A percentile compares a stretch with the other conserved stretches of the same genome.
Conservation (phyloP, 768 basidiomycete genomes). For the Tremella mesenterica region DNA sequence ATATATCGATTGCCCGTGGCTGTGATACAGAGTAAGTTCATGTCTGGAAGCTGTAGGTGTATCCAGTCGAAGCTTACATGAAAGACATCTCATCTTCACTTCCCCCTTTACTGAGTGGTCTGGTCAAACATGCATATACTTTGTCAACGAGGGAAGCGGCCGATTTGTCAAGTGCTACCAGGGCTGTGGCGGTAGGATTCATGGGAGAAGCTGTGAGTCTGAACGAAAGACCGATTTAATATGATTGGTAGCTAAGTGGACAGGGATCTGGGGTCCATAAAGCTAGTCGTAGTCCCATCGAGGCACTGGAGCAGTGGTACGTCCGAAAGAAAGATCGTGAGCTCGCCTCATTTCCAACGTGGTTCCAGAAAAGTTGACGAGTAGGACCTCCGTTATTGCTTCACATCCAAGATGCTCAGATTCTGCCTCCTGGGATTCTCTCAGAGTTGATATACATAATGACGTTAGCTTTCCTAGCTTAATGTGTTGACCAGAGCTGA, state of each 20-base stretch:
- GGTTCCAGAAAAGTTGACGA: not conserved
- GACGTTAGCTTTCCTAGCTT: slow-evolving; percentile 9
- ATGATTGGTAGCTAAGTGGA: not conserved
- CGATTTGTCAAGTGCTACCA: slow-evolving; percentile 16
- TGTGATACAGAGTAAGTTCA: slow-evolving; percentile 28
- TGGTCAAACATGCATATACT: not conserved
- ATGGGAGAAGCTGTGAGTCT: slow-evolving; percentile 21
- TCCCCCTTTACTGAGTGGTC: slow-evolving; percentile 5
- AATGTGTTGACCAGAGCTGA: not conserved
- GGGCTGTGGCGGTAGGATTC: slow-evolving; percentile 18
- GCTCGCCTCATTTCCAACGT: not conserved
- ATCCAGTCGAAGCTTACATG: not conserved
- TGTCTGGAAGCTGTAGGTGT: not conserved
- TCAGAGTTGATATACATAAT: slow-evolving; percentile 33
- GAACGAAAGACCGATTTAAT: not conserved
- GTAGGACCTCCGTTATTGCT: slow-evolving; percentile 21
- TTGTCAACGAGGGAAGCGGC: slow-evolving; percentile 16
- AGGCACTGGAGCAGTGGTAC: slow-evolving; percentile 28
- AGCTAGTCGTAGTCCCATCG: slow-evolving; percentile 19
- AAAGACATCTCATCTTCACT: slow-evolving; percentile 17
- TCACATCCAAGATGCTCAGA: slow-evolving; percentile 31
- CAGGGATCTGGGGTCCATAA: slow-evolving; percentile 7
- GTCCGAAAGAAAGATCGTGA: slow-evolving; percentile 12
- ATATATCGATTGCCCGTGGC: slow-evolving; percentile 21
- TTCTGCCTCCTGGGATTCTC: slow-evolving; percentile 13